Evolutionary conservation across 2,329 filamentous ascomycete genomes (phyloP).

Genomic region (Cercospora zeae-maydis): DNA sequence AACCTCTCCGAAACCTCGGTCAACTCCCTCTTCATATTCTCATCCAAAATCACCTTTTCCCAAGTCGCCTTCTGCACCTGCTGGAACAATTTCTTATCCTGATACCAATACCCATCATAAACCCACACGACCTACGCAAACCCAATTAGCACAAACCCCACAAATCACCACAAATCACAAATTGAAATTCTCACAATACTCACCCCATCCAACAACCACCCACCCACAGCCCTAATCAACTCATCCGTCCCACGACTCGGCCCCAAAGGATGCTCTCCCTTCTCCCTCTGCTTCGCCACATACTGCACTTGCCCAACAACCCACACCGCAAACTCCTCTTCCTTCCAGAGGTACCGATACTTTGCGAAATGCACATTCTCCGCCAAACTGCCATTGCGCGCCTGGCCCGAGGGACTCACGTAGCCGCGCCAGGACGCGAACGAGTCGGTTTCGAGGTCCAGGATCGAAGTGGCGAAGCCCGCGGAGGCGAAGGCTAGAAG

Average conservation of each 20-base stretch:
- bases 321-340: slow-evolving; percentile 43
- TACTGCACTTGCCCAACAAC: slow-evolving; percentile 39
- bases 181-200: slow-evolving; percentile 23
- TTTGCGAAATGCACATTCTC: slow-evolving; percentile 42
- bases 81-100: slow-evolving; percentile 39
- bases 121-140: slow-evolving; percentile 42
- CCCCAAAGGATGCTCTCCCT: slow-evolving; percentile 34
- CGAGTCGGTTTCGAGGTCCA: slow-evolving; percentile 40
- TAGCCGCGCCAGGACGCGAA: slow-evolving; percentile 40
- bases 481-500: slow-evolving; percentile 43
- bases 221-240: slow-evolving; percentile 39
- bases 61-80: slow-evolving; percentile 43
- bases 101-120: slow-evolving; percentile 43
- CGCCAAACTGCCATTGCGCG: slow-evolving; percentile 36
- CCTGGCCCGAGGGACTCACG: slow-evolving; percentile 28
- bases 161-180: slow-evolving; percentile 29
- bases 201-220: slow-evolving; percentile 12
- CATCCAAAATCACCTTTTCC: slow-evolving; percentile 48
- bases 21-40: slow-evolving; percentile 44
- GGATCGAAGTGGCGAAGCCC: slow-evolving; percentile 39
- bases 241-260: slow-evolving; percentile 38
- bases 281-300: slow-evolving; percentile 39
- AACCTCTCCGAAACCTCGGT: slow-evolving; percentile 41
- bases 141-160: not conserved
- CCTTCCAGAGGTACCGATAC: slow-evolving; percentile 40